Conservation (phyloP, 331 rosid species). For the Saraca asoca region DNA sequence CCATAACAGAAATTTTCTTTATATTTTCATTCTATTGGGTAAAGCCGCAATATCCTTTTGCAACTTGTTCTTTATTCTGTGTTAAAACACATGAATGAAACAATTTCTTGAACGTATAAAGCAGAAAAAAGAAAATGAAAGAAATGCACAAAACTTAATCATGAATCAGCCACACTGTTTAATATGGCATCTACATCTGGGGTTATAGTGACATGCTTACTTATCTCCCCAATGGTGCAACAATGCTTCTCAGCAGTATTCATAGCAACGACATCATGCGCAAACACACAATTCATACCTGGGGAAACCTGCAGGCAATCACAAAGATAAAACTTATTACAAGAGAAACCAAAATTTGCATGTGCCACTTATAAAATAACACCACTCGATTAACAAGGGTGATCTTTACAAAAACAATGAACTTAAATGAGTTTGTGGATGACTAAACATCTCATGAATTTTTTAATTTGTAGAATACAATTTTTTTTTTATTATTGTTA, state of each 20-base stretch:
- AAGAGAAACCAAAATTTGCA: constrained; percentile 1
- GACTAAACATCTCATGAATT: not conserved
- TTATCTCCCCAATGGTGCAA: constrained; percentile 66
- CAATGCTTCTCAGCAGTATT: constrained; percentile 61
- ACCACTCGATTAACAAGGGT: constrained; percentile 7
- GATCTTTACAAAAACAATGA: constrained; percentile 17
- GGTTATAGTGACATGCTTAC: constrained; percentile 57
- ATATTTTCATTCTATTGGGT: not conserved
- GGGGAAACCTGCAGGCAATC: constrained; percentile 67
- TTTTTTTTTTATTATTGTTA: not conserved
- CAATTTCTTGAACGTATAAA: not conserved
- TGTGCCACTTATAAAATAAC: not conserved
- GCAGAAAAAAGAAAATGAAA: not conserved
- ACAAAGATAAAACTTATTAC: not conserved
- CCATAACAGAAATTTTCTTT: not conserved
- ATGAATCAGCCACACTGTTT: constrained; percentile 46
- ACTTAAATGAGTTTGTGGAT: not conserved
- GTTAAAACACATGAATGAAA: not conserved
- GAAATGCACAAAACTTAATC: constrained; percentile 26
- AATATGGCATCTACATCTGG: constrained; percentile 68
- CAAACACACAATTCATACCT: constrained; percentile 67
- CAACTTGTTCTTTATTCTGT: constrained; percentile 19
- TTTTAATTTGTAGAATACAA: not conserved
- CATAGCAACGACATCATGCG: constrained; percentile 67
- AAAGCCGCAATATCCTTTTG: not conserved